Evolutionary conservation across 192 early-diverging fungal species (phyloP), one percentile per base, ranked within the genome.

Genomic region (Entophlyctis helioformis): DNA sequence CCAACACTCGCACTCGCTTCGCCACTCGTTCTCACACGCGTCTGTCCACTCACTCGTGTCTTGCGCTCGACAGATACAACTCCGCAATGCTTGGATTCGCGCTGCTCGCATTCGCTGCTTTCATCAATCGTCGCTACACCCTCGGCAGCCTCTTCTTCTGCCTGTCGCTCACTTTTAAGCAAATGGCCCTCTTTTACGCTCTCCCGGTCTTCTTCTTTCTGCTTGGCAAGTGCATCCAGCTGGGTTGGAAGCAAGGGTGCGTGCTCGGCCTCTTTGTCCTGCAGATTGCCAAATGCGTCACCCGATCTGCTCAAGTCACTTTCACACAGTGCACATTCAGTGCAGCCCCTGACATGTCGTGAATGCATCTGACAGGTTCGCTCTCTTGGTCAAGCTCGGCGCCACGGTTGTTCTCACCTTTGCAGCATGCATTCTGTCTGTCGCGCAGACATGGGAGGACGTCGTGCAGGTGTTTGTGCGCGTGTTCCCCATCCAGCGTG

Each of bases 111-210:
- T 51, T 96, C 36, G 72, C 76, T 29, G 73, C 70, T 33, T 82
- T 91, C 39, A 56, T 71, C 29, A 58, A 53, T 9, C 68, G 73
- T 25, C 68, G 63, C 18, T 81, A 83, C 49, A 53, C 85, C 3
- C 40, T 82, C 5, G 89, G 89, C 29, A 78, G 82, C 20, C 51
- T 94, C 0, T 69, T 72, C 22, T 98, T 98, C 56, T 87, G 80
- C 45, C 67, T 85, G 21, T 67, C 91, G 0, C 67, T 98, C 13
- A 64, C 72, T 44, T 98, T 93, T 51, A 98, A 98, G 60, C 92
- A 96, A 51, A 98, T 98, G 95, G 85, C 87, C 1, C 65, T 98
- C 12, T 98, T 91, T 54, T 96, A 81, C 62, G 74, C 95, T 0
- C 78, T 90, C 1, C 83, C 91, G 0, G 69, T 98, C 1, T 98